Base-by-base conservation (phyloP, 2,329 filamentous ascomycete species). In the Claviceps pazoutovae region DNA sequence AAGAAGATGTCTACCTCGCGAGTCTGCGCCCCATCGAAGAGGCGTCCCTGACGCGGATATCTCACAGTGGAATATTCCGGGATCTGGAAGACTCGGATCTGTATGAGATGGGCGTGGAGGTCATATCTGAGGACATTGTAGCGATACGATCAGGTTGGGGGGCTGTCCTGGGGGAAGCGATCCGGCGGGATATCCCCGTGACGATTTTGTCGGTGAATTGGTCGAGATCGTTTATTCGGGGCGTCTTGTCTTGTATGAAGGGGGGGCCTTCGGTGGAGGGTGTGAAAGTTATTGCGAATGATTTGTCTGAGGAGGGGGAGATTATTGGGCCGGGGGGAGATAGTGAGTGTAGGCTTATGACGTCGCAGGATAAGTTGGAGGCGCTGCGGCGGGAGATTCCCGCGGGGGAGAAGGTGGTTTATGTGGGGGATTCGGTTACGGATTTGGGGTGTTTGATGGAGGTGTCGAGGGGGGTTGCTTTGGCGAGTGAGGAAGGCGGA, bases 401-500 rank as follows among this genome's bases (percentile, higher is more conserved):
- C 46, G 47, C 7, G 13, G 49, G 51, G 13, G 56, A 59, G 4
- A 56, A 52, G 51, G 58, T 67, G n/a, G 60, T 76, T n/a, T 81
- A 80, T 63, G 72, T 79, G 60, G 78, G 78, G 7, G 78, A 81
- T 60, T 79, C 77, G 30, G 69, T 70, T 2, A 80, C 77, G 1
- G 78, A 81, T 59, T 61, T 80, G 52, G 71, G 74, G 58, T 80
- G 77, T 53, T 61, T 81, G 39, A 56, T 78, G 4, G 59, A 62
- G 21, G 62, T 61, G 2, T 13, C 8, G 2, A 62, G 65, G 5
- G 78, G 76, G 4, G 62, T 79, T 21, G 70, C 75, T 43, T 67
- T 81, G 41, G 67, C 71, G 1, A 59, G 70, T 39, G 58, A 64
- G 16, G 57, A 54, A 6, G 13, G n/a, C 5, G 44, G 36, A 9